Conservation (phyloP, 257 asterid species). For the Plectranthus barbatus region DNA sequence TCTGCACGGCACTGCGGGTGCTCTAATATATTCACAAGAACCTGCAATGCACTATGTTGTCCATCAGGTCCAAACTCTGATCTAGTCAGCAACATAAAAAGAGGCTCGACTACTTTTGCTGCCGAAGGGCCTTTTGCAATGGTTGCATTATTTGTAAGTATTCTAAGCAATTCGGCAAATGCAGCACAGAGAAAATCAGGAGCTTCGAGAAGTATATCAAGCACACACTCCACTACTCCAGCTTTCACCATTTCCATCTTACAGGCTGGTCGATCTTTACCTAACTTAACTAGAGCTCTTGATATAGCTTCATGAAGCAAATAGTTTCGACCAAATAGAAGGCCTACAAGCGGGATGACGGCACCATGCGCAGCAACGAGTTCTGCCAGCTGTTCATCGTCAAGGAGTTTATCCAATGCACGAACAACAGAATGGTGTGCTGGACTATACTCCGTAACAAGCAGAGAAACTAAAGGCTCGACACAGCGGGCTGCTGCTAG, state of each 20-base stretch:
- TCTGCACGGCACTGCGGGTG: slow-evolving; percentile 91
- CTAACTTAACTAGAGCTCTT: slow-evolving; percentile 88
- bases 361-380: slow-evolving; percentile 98
- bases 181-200: slow-evolving; percentile 92
- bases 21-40: slow-evolving; percentile 91
- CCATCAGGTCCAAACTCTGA: slow-evolving; percentile 88
- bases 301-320: slow-evolving; percentile 88
- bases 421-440: slow-evolving; percentile 84
- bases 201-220: slow-evolving; percentile 86
- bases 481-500: slow-evolving; percentile 92
- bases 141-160: slow-evolving; percentile 89
- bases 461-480: slow-evolving; percentile 91
- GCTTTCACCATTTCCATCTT: slow-evolving; percentile 99
- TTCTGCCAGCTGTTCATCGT: slow-evolving; percentile 93
- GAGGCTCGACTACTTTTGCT: slow-evolving; percentile 93
- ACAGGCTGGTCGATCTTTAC: slow-evolving; percentile 91
- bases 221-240: slow-evolving; percentile 69
- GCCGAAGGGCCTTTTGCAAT: slow-evolving; percentile 96
- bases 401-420: slow-evolving; percentile 83
- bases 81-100: slow-evolving; percentile 61
- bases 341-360: slow-evolving; percentile 89
- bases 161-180: slow-evolving; percentile 85
- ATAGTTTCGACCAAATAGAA: slow-evolving; percentile 69
- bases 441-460: slow-evolving; percentile 66
- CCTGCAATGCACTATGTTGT: slow-evolving; percentile 84